These are phyloP conservation scores for Pichia occidentalis DNA, from an alignment of 805 yeast genomes.

Conservation along the genomic window DNA sequence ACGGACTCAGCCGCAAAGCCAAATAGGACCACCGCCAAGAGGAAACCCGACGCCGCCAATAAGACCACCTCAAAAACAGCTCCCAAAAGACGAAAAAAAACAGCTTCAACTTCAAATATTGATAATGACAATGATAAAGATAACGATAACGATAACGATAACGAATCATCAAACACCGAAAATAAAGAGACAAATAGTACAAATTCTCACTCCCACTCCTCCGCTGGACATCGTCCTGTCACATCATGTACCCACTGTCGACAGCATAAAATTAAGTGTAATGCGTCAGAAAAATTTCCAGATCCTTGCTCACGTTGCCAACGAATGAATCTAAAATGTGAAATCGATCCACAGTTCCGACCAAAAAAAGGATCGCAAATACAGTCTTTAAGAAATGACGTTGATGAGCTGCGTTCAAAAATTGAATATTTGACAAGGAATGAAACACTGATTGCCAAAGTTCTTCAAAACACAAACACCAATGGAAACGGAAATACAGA, in stretches of 20 bases:
- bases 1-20: background rate
- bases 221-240: slow-evolving; percentile 72
- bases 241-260: slow-evolving; percentile 93
- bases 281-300: slow-evolving; percentile 80
- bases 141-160: slow-evolving; percentile 1
- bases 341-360: slow-evolving; percentile 83
- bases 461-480: slow-evolving; percentile 36
- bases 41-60: background rate
- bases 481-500: slow-evolving; percentile 4
- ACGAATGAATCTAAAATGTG: slow-evolving; percentile 72
- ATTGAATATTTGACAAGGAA: slow-evolving; percentile 60
- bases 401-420: slow-evolving; percentile 69
- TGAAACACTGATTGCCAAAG: slow-evolving; percentile 63
- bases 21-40: background rate
- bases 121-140: slow-evolving; percentile 1
- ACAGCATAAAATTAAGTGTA: slow-evolving; percentile 89
- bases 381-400: slow-evolving; percentile 76
- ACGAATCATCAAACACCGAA: slow-evolving; percentile 6
- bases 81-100: slow-evolving; percentile 6
- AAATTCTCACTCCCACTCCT: too few relatives aligned
- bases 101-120: background rate
- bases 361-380: slow-evolving; percentile 91
- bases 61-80: background rate
- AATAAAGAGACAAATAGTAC: background rate
- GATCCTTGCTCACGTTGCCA: slow-evolving; percentile 78